phyloP scores from a whole-genome alignment of 495 filamentous ascomycete species.

The Tricharina praecox region DNA sequence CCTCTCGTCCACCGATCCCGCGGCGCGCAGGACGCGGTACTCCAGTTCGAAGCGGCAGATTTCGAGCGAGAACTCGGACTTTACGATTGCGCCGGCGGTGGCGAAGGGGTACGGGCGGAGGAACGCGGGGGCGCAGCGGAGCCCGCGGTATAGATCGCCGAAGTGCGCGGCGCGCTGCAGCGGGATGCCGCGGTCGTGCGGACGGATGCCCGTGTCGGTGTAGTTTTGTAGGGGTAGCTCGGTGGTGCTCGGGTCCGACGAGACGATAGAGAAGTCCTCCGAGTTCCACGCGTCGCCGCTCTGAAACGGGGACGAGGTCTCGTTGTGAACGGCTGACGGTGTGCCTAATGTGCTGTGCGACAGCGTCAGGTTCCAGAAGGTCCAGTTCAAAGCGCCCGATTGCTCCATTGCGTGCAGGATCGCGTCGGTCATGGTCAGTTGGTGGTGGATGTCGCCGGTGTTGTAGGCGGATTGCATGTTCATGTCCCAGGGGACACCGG shows the following conservation, averaged over 20 bases:
- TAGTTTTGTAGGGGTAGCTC: conserved; percentile 13
- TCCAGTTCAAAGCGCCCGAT: conserved; percentile 21
- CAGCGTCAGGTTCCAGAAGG: conserved; percentile 22
- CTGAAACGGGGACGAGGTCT: conserved; percentile 32
- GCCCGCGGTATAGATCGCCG: conserved; percentile 20
- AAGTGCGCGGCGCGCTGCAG: conserved; percentile 16
- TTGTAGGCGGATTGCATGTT: conserved; percentile 54
- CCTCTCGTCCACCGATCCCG: conserved; percentile 6
- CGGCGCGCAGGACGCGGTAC: conserved; percentile 9
- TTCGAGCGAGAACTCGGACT: conserved; percentile 20
- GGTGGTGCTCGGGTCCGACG: conserved; percentile 17
- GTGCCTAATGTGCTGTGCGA: conserved; percentile 14
- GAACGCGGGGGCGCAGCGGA: conserved; percentile 15
- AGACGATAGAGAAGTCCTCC: conserved; percentile 57
- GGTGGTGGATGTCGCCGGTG: conserved; percentile 34
- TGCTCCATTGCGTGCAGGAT: conserved; percentile 23
- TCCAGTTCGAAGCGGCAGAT: conserved; percentile 14
- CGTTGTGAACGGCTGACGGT: conserved; percentile 29
- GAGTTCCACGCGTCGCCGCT: conserved; percentile 68
- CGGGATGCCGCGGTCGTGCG: conserved; percentile 11
- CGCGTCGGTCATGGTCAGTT: conserved; percentile 19
- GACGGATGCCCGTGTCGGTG: conserved; percentile 4
- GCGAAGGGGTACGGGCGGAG: conserved; percentile 22
- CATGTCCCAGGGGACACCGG: conserved; percentile 67
- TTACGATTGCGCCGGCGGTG: conserved; percentile 15